phyloP scores from a whole-genome alignment of 257 asterid genomes.

The Thymus mandschuricus region DNA sequence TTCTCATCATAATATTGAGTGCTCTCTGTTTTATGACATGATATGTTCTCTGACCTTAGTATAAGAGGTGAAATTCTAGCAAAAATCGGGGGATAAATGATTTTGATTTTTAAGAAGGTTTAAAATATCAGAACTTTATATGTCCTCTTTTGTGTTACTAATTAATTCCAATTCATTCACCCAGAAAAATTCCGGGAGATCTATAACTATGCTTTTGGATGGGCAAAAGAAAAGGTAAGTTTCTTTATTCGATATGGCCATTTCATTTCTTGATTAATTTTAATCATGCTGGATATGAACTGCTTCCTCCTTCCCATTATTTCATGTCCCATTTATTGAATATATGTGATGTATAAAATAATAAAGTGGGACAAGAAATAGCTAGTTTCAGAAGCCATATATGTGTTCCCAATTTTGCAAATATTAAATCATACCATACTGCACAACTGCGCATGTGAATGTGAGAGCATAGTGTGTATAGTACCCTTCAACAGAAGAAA shows the following conservation, averaged over 20 bases:
- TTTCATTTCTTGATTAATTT: slow-evolving; percentile 11
- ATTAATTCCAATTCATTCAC: slow-evolving; percentile 29
- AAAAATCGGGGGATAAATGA: slow-evolving; percentile 1
- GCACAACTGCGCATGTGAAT: slow-evolving; percentile 20
- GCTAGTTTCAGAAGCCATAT: neutral
- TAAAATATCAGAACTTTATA: slow-evolving; percentile 8
- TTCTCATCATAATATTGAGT: slow-evolving; percentile 21
- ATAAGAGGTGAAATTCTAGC: slow-evolving; percentile 1
- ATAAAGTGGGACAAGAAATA: neutral
- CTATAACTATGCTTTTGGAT: slow-evolving; percentile 94
- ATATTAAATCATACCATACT: neutral
- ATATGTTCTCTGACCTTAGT: slow-evolving; percentile 3
- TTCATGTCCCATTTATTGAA: too few relatives aligned
- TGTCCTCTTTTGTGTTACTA: slow-evolving; percentile 15
- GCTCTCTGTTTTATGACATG: slow-evolving; percentile 18
- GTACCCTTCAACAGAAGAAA: neutral
- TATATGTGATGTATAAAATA: too few relatives aligned
- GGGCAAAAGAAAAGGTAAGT: slow-evolving; percentile 99
- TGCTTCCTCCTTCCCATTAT: too few relatives aligned
- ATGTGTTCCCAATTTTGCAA: neutral
- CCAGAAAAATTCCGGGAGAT: slow-evolving; percentile 94
- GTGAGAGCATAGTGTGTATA: neutral
- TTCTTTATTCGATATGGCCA: slow-evolving; percentile 16
- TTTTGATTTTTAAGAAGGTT: neutral
- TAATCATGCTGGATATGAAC: slow-evolving; percentile 22